These are phyloP conservation scores for Colletotrichum gloeosporioides DNA, from an alignment of 2,329 filamentous ascomycete species.

Conservation along the genomic window DNA sequence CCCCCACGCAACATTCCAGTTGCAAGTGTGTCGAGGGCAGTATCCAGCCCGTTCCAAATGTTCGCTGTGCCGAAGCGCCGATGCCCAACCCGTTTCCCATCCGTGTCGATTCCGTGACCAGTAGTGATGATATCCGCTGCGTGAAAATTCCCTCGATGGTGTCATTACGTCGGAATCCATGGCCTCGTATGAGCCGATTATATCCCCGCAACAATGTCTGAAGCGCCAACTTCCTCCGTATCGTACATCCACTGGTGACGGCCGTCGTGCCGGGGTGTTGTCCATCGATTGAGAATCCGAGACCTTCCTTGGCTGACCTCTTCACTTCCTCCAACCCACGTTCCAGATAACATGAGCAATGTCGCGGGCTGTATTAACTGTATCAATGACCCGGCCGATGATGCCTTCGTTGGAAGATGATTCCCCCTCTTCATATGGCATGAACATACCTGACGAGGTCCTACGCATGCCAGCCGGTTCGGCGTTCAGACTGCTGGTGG, in stretches of 20 bases:
- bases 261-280: background rate
- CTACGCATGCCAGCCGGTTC: slow-evolving; percentile 71
- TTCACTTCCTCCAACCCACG: slow-evolving; percentile 66
- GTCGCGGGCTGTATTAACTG: slow-evolving; percentile 74
- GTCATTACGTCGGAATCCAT: background rate
- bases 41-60: background rate
- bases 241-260: slow-evolving; percentile 3
- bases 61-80: slow-evolving; percentile 4
- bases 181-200: background rate
- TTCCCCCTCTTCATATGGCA: slow-evolving; percentile 83
- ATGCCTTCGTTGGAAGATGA: slow-evolving; percentile 65
- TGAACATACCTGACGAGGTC: slow-evolving; percentile 88
- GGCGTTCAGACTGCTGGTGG: slow-evolving; percentile 52
- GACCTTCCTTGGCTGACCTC: background rate
- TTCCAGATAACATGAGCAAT: slow-evolving; percentile 77
- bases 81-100: background rate
- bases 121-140: background rate
- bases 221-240: background rate
- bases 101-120: background rate
- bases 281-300: background rate
- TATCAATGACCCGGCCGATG: slow-evolving; percentile 82
- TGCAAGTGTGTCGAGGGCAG: background rate
- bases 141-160: background rate
- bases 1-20: slow-evolving; percentile 9
- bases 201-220: background rate